Percentiles rank a stretch among this genome's conserved stretches.
These are phyloP conservation scores for Acanthochlamys bracteata DNA, from an alignment of 106 monocot genomes.

Conservation along the genomic window DNA sequence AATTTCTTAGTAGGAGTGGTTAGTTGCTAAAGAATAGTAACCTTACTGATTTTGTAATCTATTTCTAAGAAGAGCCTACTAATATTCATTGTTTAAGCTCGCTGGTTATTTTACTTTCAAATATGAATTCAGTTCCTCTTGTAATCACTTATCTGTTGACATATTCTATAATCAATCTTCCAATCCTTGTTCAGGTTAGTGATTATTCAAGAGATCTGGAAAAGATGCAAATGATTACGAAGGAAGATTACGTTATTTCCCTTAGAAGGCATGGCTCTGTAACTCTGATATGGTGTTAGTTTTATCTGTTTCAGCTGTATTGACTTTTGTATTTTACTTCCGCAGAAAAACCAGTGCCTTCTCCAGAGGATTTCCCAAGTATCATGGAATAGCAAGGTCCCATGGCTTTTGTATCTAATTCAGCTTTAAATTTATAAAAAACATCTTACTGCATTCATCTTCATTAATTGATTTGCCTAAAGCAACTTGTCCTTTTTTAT, in stretches of 20 bases:
- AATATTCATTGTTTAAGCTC: too few relatives aligned
- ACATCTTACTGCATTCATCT: not conserved
- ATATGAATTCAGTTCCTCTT: too few relatives aligned
- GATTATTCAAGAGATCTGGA: conserved; percentile 98
- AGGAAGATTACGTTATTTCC: conserved; percentile 94
- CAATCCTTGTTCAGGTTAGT: conserved; percentile 45
- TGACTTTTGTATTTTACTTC: not conserved
- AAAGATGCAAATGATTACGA: conserved; percentile 94
- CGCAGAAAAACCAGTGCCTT: conserved; percentile 98
- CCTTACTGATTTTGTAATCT: too few relatives aligned
- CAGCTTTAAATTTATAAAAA: not conserved
- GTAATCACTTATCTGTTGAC: too few relatives aligned
- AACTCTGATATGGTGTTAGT: conserved; percentile 1
- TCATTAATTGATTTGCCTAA: too few relatives aligned
- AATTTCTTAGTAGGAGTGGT: too few relatives aligned
- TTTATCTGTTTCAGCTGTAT: not conserved
- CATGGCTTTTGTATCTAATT: not conserved
- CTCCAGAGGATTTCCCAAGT: conserved; percentile 90
- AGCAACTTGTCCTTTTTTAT: too few relatives aligned
- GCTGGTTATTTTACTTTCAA: too few relatives aligned
- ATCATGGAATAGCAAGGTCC: conserved; percentile 68
- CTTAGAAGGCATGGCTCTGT: conserved; percentile 76
- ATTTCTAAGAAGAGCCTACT: too few relatives aligned
- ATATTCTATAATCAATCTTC: not conserved
- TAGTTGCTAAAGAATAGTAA: too few relatives aligned